These are phyloP conservation scores for Scenedesmus sp. DNA, from an alignment of 163 green algal species.

Conservation along the genomic window DNA sequence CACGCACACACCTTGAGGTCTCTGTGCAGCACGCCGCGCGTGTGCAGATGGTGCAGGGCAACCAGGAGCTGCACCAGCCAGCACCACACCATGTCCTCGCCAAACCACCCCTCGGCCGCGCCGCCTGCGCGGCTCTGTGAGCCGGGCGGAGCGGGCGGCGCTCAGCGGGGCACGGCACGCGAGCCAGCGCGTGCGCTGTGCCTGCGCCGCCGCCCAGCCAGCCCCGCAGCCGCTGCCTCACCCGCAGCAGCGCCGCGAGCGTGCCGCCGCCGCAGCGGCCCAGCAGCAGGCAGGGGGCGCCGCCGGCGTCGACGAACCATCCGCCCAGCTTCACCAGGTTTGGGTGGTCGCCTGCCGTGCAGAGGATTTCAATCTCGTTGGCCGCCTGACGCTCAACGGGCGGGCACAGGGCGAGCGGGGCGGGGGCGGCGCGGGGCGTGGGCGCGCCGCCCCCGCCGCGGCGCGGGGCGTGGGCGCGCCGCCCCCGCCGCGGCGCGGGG, in stretches of 20 bases:
- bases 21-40: conserved; percentile 61
- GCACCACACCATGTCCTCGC: conserved; percentile 62
- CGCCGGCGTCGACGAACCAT: conserved; percentile 50
- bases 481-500: conserved; percentile 24
- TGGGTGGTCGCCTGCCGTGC: conserved; percentile 55
- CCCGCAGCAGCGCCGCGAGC: conserved; percentile 58
- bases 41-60: conserved; percentile 67
- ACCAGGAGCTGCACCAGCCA: conserved; percentile 70
- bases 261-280: conserved; percentile 63
- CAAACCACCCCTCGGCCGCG: conserved; percentile 48
- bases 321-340: conserved; percentile 64
- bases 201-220: no score
- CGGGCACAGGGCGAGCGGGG: no score
- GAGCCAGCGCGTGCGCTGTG: neutral
- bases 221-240: neutral
- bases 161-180: neutral
- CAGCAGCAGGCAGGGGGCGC: conserved; percentile 64
- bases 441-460: no score
- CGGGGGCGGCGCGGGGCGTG: no score
- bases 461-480: neutral
- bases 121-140: conserved; percentile 48
- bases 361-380: conserved; percentile 63
- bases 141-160: no score
- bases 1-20: no score
- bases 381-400: conserved; percentile 54